phyloP scores from a whole-genome alignment of 352 stramenopile species.

The Phytophthora tentaculata region DNA sequence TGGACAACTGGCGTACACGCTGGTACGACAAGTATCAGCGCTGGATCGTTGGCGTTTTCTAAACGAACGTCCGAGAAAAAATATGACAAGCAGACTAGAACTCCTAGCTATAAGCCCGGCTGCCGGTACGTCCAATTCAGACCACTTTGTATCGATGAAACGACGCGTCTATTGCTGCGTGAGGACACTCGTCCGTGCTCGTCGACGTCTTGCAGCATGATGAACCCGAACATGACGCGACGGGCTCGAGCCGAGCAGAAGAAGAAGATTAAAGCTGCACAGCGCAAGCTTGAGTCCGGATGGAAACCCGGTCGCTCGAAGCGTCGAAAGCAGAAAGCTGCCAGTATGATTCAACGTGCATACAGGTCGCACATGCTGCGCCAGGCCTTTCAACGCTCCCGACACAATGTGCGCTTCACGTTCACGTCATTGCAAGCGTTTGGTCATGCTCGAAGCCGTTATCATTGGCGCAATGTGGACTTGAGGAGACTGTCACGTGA shows the following conservation, averaged over 20 bases:
- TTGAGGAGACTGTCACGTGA: constrained; percentile 65
- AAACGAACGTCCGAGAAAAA: constrained; percentile 13
- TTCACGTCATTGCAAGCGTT: constrained; percentile 64
- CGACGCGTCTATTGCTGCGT: constrained; percentile 44
- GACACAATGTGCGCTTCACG: constrained; percentile 48
- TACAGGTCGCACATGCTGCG: constrained; percentile 71
- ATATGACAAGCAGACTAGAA: constrained; percentile 15
- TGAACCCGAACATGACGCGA: constrained; percentile 27
- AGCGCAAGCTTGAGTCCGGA: constrained; percentile 64
- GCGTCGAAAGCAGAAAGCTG: constrained; percentile 55
- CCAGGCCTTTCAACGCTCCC: constrained; percentile 57
- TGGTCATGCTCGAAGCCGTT: constrained; percentile 53
- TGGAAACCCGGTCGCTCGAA: constrained; percentile 45
- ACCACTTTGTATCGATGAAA: constrained; percentile 42
- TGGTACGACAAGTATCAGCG: constrained; percentile 97
- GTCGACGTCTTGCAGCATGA: constrained; percentile 13
- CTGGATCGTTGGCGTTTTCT: constrained; percentile 92
- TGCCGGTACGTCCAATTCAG: constrained; percentile 36
- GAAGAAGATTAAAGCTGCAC: constrained; percentile 42
- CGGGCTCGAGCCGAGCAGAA: constrained; percentile 29
- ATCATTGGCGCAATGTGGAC: constrained; percentile 63
- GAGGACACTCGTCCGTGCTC: constrained; percentile 16
- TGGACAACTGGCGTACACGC: constrained; percentile 97
- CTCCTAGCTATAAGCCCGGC: constrained; percentile 30
- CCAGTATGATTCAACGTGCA: constrained; percentile 73